A percentile compares a stretch with the other conserved stretches of the same genome.
These are phyloP conservation scores for Peniophora sp. DNA, from an alignment of 1,284 basidiomycete genomes.

Conservation along the genomic window DNA sequence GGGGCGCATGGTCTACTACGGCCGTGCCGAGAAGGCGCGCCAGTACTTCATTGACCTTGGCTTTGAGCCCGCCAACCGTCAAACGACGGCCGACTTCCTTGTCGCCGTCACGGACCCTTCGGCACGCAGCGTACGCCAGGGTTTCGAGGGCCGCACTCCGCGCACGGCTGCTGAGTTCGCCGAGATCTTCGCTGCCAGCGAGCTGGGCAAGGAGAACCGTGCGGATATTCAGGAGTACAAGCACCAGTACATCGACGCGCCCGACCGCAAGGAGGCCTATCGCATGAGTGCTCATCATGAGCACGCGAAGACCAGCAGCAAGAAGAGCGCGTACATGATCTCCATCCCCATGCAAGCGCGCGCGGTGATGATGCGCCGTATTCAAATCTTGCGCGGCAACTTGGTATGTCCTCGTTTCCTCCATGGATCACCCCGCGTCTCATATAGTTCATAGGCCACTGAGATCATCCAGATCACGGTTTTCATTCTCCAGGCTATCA, in stretches of 20 bases:
- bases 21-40: constrained; percentile 41
- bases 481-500: constrained; percentile 59
- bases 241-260: constrained; percentile 24
- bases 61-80: constrained; percentile 41
- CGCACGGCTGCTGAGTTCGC: constrained; percentile 43
- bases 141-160: constrained; percentile 36
- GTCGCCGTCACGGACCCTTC: constrained; percentile 41
- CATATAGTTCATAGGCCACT: not conserved
- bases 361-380: constrained; percentile 56
- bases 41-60: constrained; percentile 59
- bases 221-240: constrained; percentile 38
- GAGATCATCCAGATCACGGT: constrained; percentile 17
- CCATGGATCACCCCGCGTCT: not conserved
- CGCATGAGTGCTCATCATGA: constrained; percentile 42
- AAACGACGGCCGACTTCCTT: constrained; percentile 58
- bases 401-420: constrained; percentile 24
- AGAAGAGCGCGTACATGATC: constrained; percentile 22
- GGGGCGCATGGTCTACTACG: constrained; percentile 59
- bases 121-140: constrained; percentile 36
- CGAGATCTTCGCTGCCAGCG: constrained; percentile 35
- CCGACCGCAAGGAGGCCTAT: constrained; percentile 28
- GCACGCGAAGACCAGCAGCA: constrained; percentile 28
- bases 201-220: constrained; percentile 29
- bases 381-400: constrained; percentile 63
- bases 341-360: constrained; percentile 46